These are phyloP conservation scores for Microbotryum violaceum DNA, from an alignment of 1,284 basidiomycete species.

Conservation along the genomic window DNA sequence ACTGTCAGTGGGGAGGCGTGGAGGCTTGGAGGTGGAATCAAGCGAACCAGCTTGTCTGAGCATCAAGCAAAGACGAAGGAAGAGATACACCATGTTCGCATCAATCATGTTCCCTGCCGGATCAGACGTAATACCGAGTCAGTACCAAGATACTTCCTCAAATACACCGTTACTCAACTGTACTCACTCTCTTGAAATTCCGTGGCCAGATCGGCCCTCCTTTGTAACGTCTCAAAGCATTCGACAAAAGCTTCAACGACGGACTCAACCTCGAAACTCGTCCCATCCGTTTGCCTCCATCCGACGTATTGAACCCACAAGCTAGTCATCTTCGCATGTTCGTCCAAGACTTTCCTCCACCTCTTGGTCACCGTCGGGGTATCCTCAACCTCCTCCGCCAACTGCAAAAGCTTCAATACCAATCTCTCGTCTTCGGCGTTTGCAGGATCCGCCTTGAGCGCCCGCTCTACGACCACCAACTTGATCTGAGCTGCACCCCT, in stretches of 20 bases:
- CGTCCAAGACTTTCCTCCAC: slow-evolving; percentile 57
- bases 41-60: slow-evolving; percentile 66
- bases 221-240: slow-evolving; percentile 39
- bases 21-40: neutral
- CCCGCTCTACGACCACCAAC: slow-evolving; percentile 58
- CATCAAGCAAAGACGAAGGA: slow-evolving; percentile 52
- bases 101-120: slow-evolving; percentile 50
- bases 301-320: slow-evolving; percentile 32
- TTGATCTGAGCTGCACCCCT: slow-evolving; percentile 50
- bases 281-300: slow-evolving; percentile 32
- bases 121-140: slow-evolving; percentile 1
- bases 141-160: slow-evolving; percentile 44
- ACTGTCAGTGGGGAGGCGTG: neutral
- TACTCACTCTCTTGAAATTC: slow-evolving; percentile 40
- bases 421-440: slow-evolving; percentile 51
- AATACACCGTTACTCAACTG: slow-evolving; percentile 50
- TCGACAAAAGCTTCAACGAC: slow-evolving; percentile 31
- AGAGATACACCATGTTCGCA: slow-evolving; percentile 54
- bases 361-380: slow-evolving; percentile 51
- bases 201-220: slow-evolving; percentile 36
- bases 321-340: slow-evolving; percentile 20
- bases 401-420: slow-evolving; percentile 56
- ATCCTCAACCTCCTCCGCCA: slow-evolving; percentile 53
- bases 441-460: slow-evolving; percentile 49
- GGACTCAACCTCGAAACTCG: slow-evolving; percentile 28